Base-by-base conservation (phyloP, 306 rosid species). In the Fragaria vesca region DNA sequence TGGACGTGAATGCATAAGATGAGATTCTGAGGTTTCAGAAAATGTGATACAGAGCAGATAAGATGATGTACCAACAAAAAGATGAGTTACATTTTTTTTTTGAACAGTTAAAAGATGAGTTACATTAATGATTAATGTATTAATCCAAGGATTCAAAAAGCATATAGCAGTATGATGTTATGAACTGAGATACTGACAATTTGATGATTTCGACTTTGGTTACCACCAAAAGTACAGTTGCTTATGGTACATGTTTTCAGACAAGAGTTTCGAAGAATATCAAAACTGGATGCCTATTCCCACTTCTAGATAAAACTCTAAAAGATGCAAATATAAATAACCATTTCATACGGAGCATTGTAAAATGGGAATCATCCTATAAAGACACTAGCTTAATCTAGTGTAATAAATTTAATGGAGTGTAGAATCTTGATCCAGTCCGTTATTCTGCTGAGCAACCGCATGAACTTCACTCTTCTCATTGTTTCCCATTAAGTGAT, bases 401-500 rank as follows among this genome's bases (percentile, higher is more conserved):
- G 47, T 57, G 28, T 38, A 18, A 12, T 17, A 50, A 72, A 32
- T 30, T 50, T 28, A 72, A 12, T 34, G n/a, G 26, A 0, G 32
- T 51, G 32, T 34, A 51, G 12, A 74, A 75, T 79, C 79, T 86
- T 85, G 86, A 72, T 79, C 86, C 38, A 82, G 80, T 47, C 54
- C 30, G 15, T 67, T 78, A 32, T 74, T 78, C 73, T 62, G 77
- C 79, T 66, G 71, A 76, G 73, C 78, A 76, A 69, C 60, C 61
- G 45, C 32, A 71, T 8, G 67, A 43, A 55, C 52, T 38, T 76
- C 89, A 43, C 62, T 80, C 82, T 76, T 66, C 74, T 52, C 45
- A 78, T 65, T 79, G 80, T 81, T 85, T 65, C 97, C 96, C 57
- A 82, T 84, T 42, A 95, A 83, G 83, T 95, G 99, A 78, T 91